Conservation (phyloP, 192 early-diverging fungal species). For the Haplosporangium gracile region DNA sequence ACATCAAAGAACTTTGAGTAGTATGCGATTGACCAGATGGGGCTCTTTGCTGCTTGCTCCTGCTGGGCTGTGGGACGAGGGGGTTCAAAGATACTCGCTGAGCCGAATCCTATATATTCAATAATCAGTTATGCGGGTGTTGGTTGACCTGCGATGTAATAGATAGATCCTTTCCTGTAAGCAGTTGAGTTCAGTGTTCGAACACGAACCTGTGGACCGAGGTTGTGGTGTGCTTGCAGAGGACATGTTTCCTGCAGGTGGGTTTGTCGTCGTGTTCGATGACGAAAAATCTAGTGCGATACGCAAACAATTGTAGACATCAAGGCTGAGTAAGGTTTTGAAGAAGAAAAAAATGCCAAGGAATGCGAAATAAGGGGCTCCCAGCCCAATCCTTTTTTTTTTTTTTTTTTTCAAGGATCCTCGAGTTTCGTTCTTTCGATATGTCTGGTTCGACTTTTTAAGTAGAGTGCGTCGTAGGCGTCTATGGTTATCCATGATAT, state of each 20-base stretch:
- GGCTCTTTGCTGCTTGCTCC: constrained; percentile 54
- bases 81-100: constrained; percentile 30
- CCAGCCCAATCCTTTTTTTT: background rate
- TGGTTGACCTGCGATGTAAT: background rate
- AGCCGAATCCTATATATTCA: constrained; percentile 28
- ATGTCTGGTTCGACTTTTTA: background rate
- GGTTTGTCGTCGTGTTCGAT: constrained; percentile 17
- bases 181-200: background rate
- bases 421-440: background rate
- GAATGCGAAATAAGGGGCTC: constrained; percentile 35
- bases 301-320: background rate
- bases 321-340: background rate
- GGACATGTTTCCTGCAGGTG: constrained; percentile 41
- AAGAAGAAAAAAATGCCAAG: background rate
- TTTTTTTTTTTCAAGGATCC: background rate
- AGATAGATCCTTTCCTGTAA: background rate
- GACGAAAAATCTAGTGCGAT: constrained; percentile 31
- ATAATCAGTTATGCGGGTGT: background rate
- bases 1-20: constrained; percentile 95
- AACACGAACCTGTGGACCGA: constrained; percentile 27
- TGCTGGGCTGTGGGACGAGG: background rate
- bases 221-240: constrained; percentile 38
- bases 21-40: constrained; percentile 92
- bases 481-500: background rate
- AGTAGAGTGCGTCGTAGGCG: background rate